These are phyloP conservation scores for Ustilago crameri DNA, from an alignment of 1,284 basidiomycete genomes.

Conservation along the genomic window DNA sequence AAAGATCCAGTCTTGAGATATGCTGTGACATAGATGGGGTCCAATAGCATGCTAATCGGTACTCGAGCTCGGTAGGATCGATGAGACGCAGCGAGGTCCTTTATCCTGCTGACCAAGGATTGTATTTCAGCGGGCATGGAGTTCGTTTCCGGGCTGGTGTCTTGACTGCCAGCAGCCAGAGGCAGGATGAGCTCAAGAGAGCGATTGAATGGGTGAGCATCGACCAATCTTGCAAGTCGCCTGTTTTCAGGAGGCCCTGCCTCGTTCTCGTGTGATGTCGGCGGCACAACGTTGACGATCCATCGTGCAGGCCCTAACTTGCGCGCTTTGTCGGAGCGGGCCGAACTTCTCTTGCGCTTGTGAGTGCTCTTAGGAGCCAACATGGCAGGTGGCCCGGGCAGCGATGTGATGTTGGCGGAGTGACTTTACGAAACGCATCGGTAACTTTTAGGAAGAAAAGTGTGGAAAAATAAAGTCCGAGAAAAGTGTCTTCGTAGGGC, in stretches of 20 bases:
- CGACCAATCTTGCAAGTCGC: conserved; percentile 14
- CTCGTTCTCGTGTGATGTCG: not conserved
- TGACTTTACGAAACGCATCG: not conserved
- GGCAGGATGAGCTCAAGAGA: conserved; percentile 52
- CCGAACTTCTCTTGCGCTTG: conserved; percentile 63
- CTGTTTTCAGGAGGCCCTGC: not conserved
- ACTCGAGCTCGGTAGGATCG: conserved; percentile 48
- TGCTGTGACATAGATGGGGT: conserved; percentile 57
- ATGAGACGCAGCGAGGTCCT: conserved; percentile 1
- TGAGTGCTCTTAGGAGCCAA: conserved; percentile 57
- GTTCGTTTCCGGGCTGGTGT: not conserved
- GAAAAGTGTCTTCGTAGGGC: too few species aligned
- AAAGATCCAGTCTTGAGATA: conserved; percentile 56
- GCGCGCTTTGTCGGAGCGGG: conserved; percentile 54
- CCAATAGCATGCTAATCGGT: conserved; percentile 57
- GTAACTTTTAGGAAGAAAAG: not conserved
- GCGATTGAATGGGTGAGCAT: conserved; percentile 59
- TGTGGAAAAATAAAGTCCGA: not conserved
- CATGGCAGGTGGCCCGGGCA: conserved; percentile 16
- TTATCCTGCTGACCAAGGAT: conserved; percentile 15
- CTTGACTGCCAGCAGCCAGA: not conserved
- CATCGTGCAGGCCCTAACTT: conserved; percentile 35
- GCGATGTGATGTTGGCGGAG: not conserved
- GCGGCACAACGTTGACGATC: conserved; percentile 35
- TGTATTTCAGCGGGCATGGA: conserved; percentile 6